phyloP scores from a whole-genome alignment of 352 stramenopile genomes.

The Nothophytophthora sp. region DNA sequence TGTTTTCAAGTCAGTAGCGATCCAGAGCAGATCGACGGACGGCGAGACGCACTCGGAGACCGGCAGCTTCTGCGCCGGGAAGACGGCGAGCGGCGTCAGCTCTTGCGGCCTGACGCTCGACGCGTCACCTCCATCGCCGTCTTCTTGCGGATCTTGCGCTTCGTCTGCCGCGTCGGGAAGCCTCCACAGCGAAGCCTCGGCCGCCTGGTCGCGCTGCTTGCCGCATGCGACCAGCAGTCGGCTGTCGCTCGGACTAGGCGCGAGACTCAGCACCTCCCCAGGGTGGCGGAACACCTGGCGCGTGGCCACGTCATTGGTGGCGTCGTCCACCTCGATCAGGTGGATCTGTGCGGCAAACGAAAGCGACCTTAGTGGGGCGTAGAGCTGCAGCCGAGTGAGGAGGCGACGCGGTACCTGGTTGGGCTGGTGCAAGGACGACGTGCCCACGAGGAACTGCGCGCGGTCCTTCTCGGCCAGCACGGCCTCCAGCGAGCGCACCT shows the following conservation, averaged over 20 bases:
- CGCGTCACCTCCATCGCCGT: constrained; percentile 5
- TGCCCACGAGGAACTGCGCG: constrained; percentile 70
- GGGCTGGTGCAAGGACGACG: constrained; percentile 53
- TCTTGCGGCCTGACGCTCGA: constrained; percentile 12
- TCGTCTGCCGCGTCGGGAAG: constrained; percentile 25
- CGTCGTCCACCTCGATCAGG: constrained; percentile 59
- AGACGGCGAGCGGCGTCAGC: constrained; percentile 31
- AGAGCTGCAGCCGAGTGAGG: not conserved
- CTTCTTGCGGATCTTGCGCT: not conserved
- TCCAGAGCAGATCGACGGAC: not conserved
- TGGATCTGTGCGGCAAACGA: constrained; percentile 37
- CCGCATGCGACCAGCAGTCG: constrained; percentile 58
- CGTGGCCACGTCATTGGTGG: constrained; percentile 36
- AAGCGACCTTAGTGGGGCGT: constrained; percentile 6
- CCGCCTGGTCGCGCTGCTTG: constrained; percentile 36
- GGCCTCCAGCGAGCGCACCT: constrained; percentile 73
- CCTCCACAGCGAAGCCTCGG: constrained; percentile 51
- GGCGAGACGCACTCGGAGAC: constrained; percentile 40
- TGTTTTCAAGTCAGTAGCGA: not conserved
- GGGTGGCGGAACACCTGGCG: constrained; percentile 42
- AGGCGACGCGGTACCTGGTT: constrained; percentile 42
- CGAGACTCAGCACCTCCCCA: constrained; percentile 51
- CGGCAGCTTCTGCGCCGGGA: constrained; percentile 45
- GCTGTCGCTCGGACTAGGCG: constrained; percentile 46
- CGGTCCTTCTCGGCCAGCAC: constrained; percentile 62